Evolutionary conservation across 1,284 basidiomycete genomes (phyloP), one percentile per base, ranked within the genome.

Genomic region (Cutaneotrichosporon dermatis): DNA sequence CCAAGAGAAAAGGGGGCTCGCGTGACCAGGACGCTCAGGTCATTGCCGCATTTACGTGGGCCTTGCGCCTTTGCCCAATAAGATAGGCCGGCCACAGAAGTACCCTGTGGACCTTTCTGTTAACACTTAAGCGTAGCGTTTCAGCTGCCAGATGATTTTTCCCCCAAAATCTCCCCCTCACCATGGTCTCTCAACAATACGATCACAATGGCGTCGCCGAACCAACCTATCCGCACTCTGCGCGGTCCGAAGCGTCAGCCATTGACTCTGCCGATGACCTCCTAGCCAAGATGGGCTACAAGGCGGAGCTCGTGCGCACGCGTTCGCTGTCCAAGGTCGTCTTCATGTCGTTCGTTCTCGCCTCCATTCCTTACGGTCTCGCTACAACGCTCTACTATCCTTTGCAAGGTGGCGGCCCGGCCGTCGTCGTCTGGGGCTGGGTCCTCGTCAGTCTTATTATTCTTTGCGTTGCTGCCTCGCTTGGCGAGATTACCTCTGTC

Each of bases 401-500:
- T 6, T 57, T 73, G 4, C 61, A 59, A 54, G 70, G 70, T 49
- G 72, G 72, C 36, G 72, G 72, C 6, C 66, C 72, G 9, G 59
- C 68, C 35, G 68, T 72, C 40, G 72, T 68, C 40, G 60, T 72
- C 43, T 74, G 72, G 72, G 68, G 65, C n/a, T 80, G 79, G 79
- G 69, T 79, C 34, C 65, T 80, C 54, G 77, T 80, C 59, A 75
- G 72, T 8, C 49, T 72, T 51, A 78, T 80, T 66, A 76, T 74
- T 51, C 61, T 80, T 55, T 76, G 75, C 60, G 77, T 80, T 58
- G 77, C 78, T 13, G 67, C 76, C 4, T 78, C 76, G 16, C 73
- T 80, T 36, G 79, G 77, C 2, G 79, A 80, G 60, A 77, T 80
- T 46, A 78, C 78, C 43, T 76, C 74, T 4, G 72, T 72, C 36